Evolutionary conservation across 2,329 filamentous ascomycete genomes (phyloP), one percentile per base, ranked within the genome.

Genomic region (Mollisia scopiformis): DNA sequence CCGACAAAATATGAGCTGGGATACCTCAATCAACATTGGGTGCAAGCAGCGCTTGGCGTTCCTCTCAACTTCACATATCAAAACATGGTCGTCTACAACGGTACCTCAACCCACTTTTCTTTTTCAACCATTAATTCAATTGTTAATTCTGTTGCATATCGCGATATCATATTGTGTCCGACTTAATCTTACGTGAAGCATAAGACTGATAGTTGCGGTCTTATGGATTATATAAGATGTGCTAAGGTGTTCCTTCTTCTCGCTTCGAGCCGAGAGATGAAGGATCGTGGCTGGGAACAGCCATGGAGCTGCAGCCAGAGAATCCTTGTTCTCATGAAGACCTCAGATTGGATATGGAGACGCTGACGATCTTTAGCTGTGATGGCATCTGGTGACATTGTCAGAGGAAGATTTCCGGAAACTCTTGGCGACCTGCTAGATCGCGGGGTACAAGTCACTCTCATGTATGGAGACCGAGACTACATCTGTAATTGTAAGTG

Each of bases 391-490:
- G 82, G 81, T 21, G 88, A 90, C 72, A 85, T 84, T 63, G 81
- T 85, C 51, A 87, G 85, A 70, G 83, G 82, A 10, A 84, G 84
- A 63, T 83, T 86, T 69, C 76, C 87, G 31, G 72, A 79, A 63
- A 78, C 84, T 58, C 77, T 90, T 3, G 84, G 86, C 52, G 75
- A 78, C 21, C 80, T 89, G 19, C 78, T 90, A 54, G 77, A 83
- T 19, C 79, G 76, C 1, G 87, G 86, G 25, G 83, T 91, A 11
- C 85, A 84, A 5, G 82, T 93, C 8, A 86, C 88, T 11, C 75
- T 93, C 62, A 80, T 92, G 51, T 90, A 93, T 70, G 83, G 83
- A 39, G 84, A 86, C 69, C 74, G 83, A 61, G 84, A 87, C 72
- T 86, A 82, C 70, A 80, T 83, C 62, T 87, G 84, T 73, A 86